phyloP scores from a whole-genome alignment of 2,329 filamentous ascomycete species.

The Ceratocystis ficicola region DNA sequence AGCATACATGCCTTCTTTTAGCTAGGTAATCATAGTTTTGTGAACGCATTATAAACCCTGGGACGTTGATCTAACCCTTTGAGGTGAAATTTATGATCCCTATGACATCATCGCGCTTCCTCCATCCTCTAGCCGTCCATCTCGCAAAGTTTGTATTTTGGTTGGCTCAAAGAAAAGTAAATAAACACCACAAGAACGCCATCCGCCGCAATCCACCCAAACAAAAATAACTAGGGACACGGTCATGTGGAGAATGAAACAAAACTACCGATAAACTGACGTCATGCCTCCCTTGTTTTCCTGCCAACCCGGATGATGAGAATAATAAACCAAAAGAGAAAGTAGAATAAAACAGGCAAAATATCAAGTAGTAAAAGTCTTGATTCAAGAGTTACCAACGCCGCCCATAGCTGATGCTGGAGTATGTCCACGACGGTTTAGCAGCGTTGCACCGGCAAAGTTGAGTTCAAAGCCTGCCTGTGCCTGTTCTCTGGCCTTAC shows the following conservation, averaged over 20 bases:
- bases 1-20: slow-evolving; percentile 4
- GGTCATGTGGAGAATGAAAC: slow-evolving; percentile 5
- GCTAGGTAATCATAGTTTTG: not conserved
- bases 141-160: not conserved
- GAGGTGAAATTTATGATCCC: not conserved
- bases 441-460: slow-evolving; percentile 76
- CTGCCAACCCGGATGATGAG: not conserved
- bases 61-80: not conserved
- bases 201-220: slow-evolving; percentile 14
- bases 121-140: not conserved
- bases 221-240: not conserved
- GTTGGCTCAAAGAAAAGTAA: not conserved
- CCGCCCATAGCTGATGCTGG: slow-evolving; percentile 32
- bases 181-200: slow-evolving; percentile 1
- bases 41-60: not conserved
- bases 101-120: slow-evolving; percentile 11
- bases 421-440: slow-evolving; percentile 57
- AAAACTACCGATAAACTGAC: not conserved
- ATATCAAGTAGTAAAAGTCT: not conserved
- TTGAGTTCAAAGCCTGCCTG: slow-evolving; percentile 85
- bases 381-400: not conserved
- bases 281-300: slow-evolving; percentile 5
- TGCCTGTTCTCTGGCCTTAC: slow-evolving; percentile 57
- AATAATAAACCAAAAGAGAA: slow-evolving; percentile 5
- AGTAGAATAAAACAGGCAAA: slow-evolving; percentile 10